Percentiles rank a stretch among this genome's conserved stretches.
phyloP scores from a whole-genome alignment of 2,329 filamentous ascomycete species.

The Phialocephala sp. region DNA sequence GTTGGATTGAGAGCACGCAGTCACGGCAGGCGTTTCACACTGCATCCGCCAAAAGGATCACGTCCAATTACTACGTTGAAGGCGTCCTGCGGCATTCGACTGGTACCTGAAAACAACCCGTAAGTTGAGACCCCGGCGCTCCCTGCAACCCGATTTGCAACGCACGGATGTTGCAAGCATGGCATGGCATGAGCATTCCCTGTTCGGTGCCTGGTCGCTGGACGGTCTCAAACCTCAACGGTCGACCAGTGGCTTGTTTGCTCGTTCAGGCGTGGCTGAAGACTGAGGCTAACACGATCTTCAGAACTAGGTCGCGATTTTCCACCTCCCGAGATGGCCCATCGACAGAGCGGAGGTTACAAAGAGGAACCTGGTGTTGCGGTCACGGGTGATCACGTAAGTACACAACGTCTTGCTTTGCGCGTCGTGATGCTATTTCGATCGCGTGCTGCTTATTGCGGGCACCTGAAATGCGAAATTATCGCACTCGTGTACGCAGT shows the following conservation, averaged over 20 bases:
- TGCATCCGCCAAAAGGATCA: constrained; percentile 23
- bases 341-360: constrained; percentile 46
- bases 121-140: constrained; percentile 35
- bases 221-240: constrained; percentile 28
- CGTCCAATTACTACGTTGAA: constrained; percentile 22
- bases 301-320: constrained; percentile 24
- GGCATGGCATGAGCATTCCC: constrained; percentile 33
- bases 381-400: constrained; percentile 51
- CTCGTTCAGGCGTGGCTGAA: constrained; percentile 20
- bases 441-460: constrained; percentile 23
- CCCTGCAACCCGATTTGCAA: constrained; percentile 28
- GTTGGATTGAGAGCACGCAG: constrained; percentile 25
- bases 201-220: constrained; percentile 25
- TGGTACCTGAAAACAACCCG: constrained; percentile 22
- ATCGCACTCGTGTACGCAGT: constrained; percentile 22
- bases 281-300: constrained; percentile 30
- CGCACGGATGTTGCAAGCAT: constrained; percentile 40
- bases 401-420: constrained; percentile 36
- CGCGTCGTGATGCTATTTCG: constrained; percentile 21
- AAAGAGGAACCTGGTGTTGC: constrained; percentile 51
- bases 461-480: constrained; percentile 24
- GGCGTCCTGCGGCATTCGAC: constrained; percentile 15
- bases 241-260: constrained; percentile 4
- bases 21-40: constrained; percentile 35
- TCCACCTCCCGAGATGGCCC: constrained; percentile 39